Conservation (phyloP, 371 early-diverging fungal genomes). For the Phascolomyces articulosus region DNA sequence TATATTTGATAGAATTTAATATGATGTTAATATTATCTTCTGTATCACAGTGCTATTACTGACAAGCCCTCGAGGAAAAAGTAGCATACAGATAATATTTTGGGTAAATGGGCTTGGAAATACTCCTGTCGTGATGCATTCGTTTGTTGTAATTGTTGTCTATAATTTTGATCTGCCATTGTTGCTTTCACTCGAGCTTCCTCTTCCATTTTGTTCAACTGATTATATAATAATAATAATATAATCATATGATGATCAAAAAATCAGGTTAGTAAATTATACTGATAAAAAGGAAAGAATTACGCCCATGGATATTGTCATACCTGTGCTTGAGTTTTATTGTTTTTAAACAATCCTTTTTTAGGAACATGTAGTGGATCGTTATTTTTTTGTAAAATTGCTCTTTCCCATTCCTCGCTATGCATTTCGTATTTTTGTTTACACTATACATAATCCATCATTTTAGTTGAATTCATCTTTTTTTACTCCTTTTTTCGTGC, state of each 20-base stretch:
- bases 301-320: too few species aligned
- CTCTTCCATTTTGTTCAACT: constrained; percentile 74
- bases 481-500: not conserved
- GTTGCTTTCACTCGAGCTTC: constrained; percentile 69
- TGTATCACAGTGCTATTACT: not conserved
- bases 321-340: constrained; percentile 58
- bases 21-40: not conserved
- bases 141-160: constrained; percentile 67
- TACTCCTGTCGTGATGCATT: constrained; percentile 69
- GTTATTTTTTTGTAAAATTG: constrained; percentile 67
- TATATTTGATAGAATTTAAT: too few species aligned
- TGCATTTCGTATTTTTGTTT: constrained; percentile 72
- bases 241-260: not conserved
- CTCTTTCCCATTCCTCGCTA: constrained; percentile 83
- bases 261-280: too few species aligned
- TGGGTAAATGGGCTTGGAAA: constrained; percentile 67
- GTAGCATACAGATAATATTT: constrained; percentile 26
- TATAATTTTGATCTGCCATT: constrained; percentile 75
- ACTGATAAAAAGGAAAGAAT: too few species aligned
- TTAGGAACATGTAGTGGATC: constrained; percentile 51
- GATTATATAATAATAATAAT: constrained; percentile 6
- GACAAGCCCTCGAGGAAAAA: not conserved
- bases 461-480: not conserved
- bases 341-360: constrained; percentile 60
- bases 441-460: constrained; percentile 38